Evolutionary conservation across 805 yeast species (phyloP), one percentile per base, ranked within the genome.

Genomic region (Sporopachydermia lactativora): DNA sequence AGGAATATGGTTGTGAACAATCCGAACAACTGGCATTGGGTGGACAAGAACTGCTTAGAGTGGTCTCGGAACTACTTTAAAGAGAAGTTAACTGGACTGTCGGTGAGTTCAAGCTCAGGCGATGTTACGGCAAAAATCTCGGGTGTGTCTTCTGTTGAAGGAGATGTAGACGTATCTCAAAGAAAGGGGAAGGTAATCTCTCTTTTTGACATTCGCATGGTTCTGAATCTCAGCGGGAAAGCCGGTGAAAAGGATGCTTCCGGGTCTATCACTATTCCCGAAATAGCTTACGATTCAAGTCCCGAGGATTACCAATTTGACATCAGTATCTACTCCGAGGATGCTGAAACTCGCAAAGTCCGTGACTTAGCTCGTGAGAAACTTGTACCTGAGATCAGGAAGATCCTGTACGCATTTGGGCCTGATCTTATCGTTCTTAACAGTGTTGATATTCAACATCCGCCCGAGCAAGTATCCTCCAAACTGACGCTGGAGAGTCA

Each of bases 21-120:
- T 70, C 97, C 97, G 34, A 92, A 92, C 61, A 89, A 89, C 65
- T 89, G 98, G 98, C 98, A 92, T 69, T 92, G 97, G 97, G 96
- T 88, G 47, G 96, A 89, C 63, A 89, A 89, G 61, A 92, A 92
- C 67, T 92, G 98, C 64, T 71, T 89, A 43, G 78, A 74, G 42
- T 92, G 98, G 98, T 71, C 96, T 8, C 75, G 75, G 45, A 68
- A 71, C 35, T 89, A 89, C 59, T 83, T 92, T 58, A 59, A 62
- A 19, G 70, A 73, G 38, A 70, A 75, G 37, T 63, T 86, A 40
- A 65, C 66, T 6, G 80, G 79, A 1, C 47, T 75, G 35, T 46
- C 58, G 11, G 73, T 58, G n/a, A 48, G 50, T 31, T 49, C 52
- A 18, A 49, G 47, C 15, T 68, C 59, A 14, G 52, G 49, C 5